Conservation (phyloP, 225 moss, liverwort and hornwort genomes). For the Asterella californica region DNA sequence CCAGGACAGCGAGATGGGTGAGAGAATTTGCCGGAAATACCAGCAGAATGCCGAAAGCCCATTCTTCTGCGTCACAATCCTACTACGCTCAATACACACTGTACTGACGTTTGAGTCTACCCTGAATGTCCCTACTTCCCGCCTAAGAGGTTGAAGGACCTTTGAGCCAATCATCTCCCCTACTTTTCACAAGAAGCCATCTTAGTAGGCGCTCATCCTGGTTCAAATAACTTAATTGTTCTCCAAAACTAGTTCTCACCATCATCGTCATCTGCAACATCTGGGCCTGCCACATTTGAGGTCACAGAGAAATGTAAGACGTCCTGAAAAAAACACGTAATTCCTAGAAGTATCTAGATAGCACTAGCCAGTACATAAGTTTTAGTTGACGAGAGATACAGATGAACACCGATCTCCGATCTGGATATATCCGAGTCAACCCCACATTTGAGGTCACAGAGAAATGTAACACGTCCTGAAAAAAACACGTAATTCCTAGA, state of each 20-base stretch:
- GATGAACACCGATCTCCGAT: background rate
- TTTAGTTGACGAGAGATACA: background rate
- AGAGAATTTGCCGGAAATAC: too few relatives aligned
- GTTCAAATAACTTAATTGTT: constrained; percentile 66
- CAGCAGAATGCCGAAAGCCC: too few relatives aligned
- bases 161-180: constrained; percentile 78
- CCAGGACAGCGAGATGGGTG: too few relatives aligned
- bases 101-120: too few relatives aligned
- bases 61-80: too few relatives aligned
- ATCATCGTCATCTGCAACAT: constrained; percentile 99
- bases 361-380: background rate
- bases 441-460: background rate
- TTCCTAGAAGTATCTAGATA: background rate
- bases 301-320: background rate
- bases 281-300: constrained; percentile 59
- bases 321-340: background rate
- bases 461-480: background rate
- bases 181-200: constrained; percentile 83
- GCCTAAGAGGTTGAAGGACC: constrained; percentile 32
- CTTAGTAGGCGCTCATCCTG: constrained; percentile 87
- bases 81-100: too few relatives aligned
- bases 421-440: background rate
- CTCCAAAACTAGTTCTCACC: constrained; percentile 72
- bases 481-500: background rate
- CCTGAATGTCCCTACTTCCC: too few relatives aligned